Base-by-base conservation (phyloP, 106 monocot genomes). In the Allium cepa region DNA sequence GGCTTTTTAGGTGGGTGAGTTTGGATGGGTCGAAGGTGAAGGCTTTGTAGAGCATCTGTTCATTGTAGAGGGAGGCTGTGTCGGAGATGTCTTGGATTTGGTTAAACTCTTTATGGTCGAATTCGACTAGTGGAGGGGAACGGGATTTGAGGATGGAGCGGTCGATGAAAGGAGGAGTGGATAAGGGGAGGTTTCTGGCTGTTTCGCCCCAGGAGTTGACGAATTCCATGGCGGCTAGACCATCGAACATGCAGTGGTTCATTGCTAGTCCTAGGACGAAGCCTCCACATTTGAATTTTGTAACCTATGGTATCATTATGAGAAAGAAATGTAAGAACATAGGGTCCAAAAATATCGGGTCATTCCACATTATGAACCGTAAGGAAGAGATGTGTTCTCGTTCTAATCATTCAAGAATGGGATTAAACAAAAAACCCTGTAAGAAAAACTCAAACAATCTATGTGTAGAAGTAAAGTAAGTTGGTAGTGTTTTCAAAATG, bases 181-280 rank as follows among this genome's bases (percentile, higher is more conserved):
- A 57, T 9, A 93, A 71, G 10, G 83, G 81, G 11, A 79, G 68
- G 69, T 77, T 75, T 1, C 93, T 70, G 4, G 93, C 83, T 4
- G 81, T 81, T 50, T 86, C 83, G 7, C 77, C 93, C 93, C 93
- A 93, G 12, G 93, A 84, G 83, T 81, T 83, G 50, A 93, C 86
- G 63, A 93, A 89, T 67, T 93, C 89, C 93, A 89, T 86, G 17
- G 93, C 93, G 4, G 75, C 85, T 12, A 93, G 46, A 9, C 89
- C 89, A 57, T 93, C 89, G 49, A 93, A 86, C 86, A 93, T 93
- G 79, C 89, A 93, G 81, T 93, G 93, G 81, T 93, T 89, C 89
- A 93, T 84, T 28, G 77, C 72, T 0, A 93, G 79, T 2, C 93
- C 93, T 0, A 93, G 81, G 49, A 79, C 61, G 86, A 93, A 89